Percentiles rank a stretch among this genome's conserved stretches.
Evolutionary conservation across 2,329 filamentous ascomycete genomes (phyloP).

Genomic region (Epichloe gansuensis): DNA sequence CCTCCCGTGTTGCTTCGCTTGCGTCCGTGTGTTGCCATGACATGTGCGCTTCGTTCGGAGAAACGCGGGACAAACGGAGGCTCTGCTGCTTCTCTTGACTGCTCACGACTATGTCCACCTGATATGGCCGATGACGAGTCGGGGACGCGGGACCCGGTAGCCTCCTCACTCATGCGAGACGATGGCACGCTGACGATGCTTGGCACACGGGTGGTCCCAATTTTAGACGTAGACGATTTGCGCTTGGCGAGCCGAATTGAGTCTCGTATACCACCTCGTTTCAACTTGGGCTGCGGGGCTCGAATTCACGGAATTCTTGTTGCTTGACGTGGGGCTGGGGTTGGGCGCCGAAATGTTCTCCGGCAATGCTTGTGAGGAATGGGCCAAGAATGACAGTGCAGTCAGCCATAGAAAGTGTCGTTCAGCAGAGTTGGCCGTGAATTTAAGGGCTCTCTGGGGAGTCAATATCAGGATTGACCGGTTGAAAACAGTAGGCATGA

Average conservation of each 20-base stretch:
- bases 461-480: conserved; percentile 92
- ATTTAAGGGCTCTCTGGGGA: conserved; percentile 85
- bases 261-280: conserved; percentile 58
- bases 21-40: conserved; percentile 49
- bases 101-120: conserved; percentile 30
- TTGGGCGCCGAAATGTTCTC: conserved; percentile 49
- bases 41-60: conserved; percentile 40
- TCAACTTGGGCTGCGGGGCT: conserved; percentile 35
- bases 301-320: conserved; percentile 37
- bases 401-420: conserved; percentile 93
- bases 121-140: conserved; percentile 28
- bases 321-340: conserved; percentile 26
- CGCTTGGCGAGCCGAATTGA: conserved; percentile 83
- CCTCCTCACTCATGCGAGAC: conserved; percentile 24
- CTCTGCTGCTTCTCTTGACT: conserved; percentile 50
- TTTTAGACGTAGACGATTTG: conserved; percentile 37
- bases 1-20: conserved; percentile 86
- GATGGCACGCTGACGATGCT: conserved; percentile 26
- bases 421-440: conserved; percentile 72
- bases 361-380: conserved; percentile 71
- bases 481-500: conserved; percentile 58
- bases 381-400: conserved; percentile 85
- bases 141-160: conserved; percentile 23
- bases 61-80: conserved; percentile 63
- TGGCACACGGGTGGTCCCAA: conserved; percentile 40